Evolutionary conservation across 345 rosid species (phyloP), one percentile per base, ranked within the genome.

Genomic region (Geranium brycei): DNA sequence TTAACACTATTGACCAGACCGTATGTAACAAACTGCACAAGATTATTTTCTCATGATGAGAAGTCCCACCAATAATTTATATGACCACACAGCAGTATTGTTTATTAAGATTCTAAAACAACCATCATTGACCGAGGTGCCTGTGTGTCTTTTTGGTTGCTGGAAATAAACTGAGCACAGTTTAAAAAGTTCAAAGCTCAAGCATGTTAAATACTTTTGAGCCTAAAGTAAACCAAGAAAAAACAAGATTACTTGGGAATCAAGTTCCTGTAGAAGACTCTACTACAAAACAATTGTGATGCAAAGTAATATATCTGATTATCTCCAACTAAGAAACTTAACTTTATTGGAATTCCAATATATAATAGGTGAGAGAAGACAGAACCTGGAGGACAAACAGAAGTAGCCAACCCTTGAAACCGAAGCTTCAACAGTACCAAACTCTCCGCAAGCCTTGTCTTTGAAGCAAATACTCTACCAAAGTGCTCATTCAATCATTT

Each of bases 341-440:
- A 56, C 19, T 56, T 56, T 7, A 17, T 10, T 56, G 14, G 1
- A 56, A 16, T 16, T 17, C 18, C 5, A 57, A 57, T 35, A 35
- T 35, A 35, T 57, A 57, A 16, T 18, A 64, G 15, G 57, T 19
- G 65, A 64, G 59, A 57, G 55, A 31, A 65, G 69, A 16, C 47
- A 32, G 56, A 57, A 66, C 71, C 67, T 59, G 57, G 74, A 58
- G 60, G 51, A 59, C 58, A 47, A 11, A 28, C 17, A 23, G 58
- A 53, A 51, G 63, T 65, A 35, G 66, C 65, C 60, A 72, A 81
- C 60, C 62, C 96, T 89, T 91, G 75, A 86, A 79, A 81, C 69
- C 68, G 75, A 92, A 86, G 98, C 81, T 82, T 81, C 72, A 71
- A 68, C 58, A 70, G 72, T 72, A 83, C 87, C 87, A 73, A 88